Base-by-base conservation (phyloP, 306 rosid species). In the Gleditsia sinensis region DNA sequence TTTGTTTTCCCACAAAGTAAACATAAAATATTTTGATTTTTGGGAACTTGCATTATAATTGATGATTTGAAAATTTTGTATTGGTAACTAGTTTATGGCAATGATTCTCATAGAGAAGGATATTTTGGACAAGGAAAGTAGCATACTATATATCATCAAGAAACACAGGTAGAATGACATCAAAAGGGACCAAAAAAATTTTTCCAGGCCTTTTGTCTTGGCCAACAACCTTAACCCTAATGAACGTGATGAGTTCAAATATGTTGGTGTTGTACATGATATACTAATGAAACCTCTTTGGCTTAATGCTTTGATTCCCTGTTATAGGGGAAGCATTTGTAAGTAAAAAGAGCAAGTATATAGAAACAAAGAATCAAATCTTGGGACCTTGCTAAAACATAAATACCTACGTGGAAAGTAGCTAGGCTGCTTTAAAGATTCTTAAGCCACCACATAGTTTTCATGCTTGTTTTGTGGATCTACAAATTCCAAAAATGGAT, bases 401-500 rank as follows among this genome's bases (percentile, higher is more conserved):
- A 87, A 79, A 82, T 36, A 85, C 87, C 40, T 85, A 89, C 33
- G 92, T 87, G 9, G 84, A 83, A 23, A 77, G 84, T 69, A 89
- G 92, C 40, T 75, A 57, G 68, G 78, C 70, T 72, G 92, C 92
- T 37, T 51, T 87, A n/a, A n/a, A n/a, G n/a, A n/a, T n/a, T n/a
- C n/a, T n/a, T n/a, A n/a, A n/a, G n/a, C n/a, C n/a, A n/a, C 92
- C 92, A 13, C 92, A 87, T 68, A 56, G 28, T 57, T 85, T 85
- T 21, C 71, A 80, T 50, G 89, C 92, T 42, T 87, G 92, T 76
- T 87, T 87, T 80, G 85, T 87, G 92, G 92, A 87, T 79, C 87
- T 87, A 78, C 92, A 87, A 69, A 87, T 87, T 89, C 91, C 91
- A 16, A 87, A 85, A 80, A 87, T 87, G 92, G 91, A 87, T 34